Evolutionary conservation across 495 filamentous ascomycete species (phyloP).

Genomic region (Neurospora pannonica): DNA sequence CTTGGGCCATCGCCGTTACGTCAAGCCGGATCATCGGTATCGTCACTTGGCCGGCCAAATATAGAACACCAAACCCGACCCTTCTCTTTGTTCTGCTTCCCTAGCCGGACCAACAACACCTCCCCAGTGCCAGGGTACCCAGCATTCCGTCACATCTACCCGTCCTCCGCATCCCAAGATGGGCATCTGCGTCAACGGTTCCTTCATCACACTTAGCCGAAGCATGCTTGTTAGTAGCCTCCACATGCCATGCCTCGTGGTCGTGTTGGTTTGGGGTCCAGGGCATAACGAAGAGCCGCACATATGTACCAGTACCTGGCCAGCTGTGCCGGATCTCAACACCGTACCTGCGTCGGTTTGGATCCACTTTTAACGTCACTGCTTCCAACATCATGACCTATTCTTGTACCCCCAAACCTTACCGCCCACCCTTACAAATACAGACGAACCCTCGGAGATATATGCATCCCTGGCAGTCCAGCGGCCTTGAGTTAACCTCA

Average conservation of each 20-base stretch:
- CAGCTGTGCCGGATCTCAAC: background rate
- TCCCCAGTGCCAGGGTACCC: conserved; percentile 3
- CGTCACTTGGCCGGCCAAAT: background rate
- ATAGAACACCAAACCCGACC: background rate
- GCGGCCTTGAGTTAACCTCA: background rate
- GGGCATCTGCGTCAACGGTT: conserved; percentile 13
- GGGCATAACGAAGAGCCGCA: background rate
- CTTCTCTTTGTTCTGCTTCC: conserved; percentile 11
- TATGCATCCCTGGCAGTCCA: background rate
- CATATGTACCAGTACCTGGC: conserved; percentile 15
- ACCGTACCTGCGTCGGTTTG: conserved; percentile 16
- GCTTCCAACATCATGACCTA: background rate
- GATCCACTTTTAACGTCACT: conserved; percentile 19
- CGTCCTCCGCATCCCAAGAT: conserved; percentile 8
- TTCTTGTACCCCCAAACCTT: background rate
- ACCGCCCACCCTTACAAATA: background rate
- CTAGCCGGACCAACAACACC: background rate
- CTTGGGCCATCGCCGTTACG: conserved; percentile 18
- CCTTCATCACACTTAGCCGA: conserved; percentile 6
- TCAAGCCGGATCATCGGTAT: background rate
- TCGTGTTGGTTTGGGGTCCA: conserved; percentile 3
- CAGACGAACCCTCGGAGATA: background rate
- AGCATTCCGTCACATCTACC: conserved; percentile 2
- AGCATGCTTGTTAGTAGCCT: conserved; percentile 11
- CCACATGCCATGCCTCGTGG: background rate